Evolutionary conservation across 2,329 filamentous ascomycete species (phyloP), one percentile per base, ranked within the genome.

Genomic region (Xylariaceae sp.): DNA sequence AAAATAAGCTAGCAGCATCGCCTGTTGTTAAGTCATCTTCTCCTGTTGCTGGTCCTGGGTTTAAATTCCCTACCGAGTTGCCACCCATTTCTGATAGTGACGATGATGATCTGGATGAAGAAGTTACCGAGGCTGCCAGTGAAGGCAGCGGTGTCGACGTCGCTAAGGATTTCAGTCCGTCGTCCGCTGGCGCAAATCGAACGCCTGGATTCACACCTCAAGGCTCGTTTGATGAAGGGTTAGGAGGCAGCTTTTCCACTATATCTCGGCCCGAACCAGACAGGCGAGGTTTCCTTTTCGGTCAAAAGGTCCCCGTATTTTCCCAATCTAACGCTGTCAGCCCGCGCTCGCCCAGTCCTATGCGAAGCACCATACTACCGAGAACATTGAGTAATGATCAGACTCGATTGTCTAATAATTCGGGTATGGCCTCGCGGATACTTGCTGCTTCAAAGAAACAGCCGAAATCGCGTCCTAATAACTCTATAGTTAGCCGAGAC

Each of bases 321-420:
- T 73, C 81, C 9, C 80, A 79, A 32, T 74, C 80, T 21, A 76
- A 69, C 32, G 73, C 72, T 18, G 73, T 75, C n/a, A 85, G 81
- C 59, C 85, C 87, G 44, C 81, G 86, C 34, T 89, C 87, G 9
- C 87, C 88, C 1, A 91, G 87, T 59, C 87, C 88, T 1, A 72
- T 88, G 22, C 81, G 86, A 32, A 74, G 77, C 49, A 77, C 80
- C 39, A 70, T 83, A 29, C 81, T 83, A 30, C 69, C 73, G 55
- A 74, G 77, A 61, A 63, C 79, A 26, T 62, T 76, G 5, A 70
- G 76, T 49, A 71, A 74, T 19, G 81, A 85, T 29, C 69, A 74
- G 1, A 71, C 74, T 12, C 76, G 83, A 48, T 85, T 83, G 1
- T 78, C 84, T 37, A 85, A 81, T 64, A 80, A 81, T 1, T 82